Evolutionary conservation across 495 filamentous ascomycete genomes (phyloP).

Genomic region (Neurospora sp.): DNA sequence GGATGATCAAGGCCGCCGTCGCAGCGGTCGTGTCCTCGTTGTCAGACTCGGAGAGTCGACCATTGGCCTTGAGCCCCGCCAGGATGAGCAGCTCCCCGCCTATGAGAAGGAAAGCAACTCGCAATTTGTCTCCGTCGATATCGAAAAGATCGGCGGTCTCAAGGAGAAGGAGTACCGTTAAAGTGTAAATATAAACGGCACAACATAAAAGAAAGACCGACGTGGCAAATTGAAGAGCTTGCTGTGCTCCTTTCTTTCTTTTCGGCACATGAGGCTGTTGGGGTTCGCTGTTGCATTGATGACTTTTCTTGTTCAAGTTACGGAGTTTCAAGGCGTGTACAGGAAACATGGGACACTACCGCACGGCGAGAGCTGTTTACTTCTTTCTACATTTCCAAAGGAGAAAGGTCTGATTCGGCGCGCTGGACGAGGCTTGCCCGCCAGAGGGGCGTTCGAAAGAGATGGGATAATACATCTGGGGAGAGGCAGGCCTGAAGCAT

Average conservation of each 20-base stretch:
- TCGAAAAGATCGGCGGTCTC: slow-evolving; percentile 88
- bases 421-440: background rate
- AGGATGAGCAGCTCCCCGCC: slow-evolving; percentile 72
- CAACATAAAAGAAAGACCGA: background rate
- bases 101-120: slow-evolving; percentile 69
- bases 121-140: slow-evolving; percentile 83
- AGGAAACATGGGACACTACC: slow-evolving; percentile 14
- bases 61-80: slow-evolving; percentile 77
- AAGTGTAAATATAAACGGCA: slow-evolving; percentile 1
- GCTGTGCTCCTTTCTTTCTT: background rate
- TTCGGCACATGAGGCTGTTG: background rate
- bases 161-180: slow-evolving; percentile 68
- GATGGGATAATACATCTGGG: background rate
- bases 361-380: slow-evolving; percentile 9
- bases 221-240: background rate
- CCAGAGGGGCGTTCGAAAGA: background rate
- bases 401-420: background rate
- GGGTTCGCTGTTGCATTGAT: background rate
- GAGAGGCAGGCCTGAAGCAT: background rate
- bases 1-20: slow-evolving; percentile 74
- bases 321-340: slow-evolving; percentile 14
- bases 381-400: slow-evolving; percentile 3
- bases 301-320: background rate
- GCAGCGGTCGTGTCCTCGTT: slow-evolving; percentile 82
- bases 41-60: slow-evolving; percentile 83